phyloP scores from a whole-genome alignment of 2,329 filamentous ascomycete genomes.

The Geosmithia morbida region DNA sequence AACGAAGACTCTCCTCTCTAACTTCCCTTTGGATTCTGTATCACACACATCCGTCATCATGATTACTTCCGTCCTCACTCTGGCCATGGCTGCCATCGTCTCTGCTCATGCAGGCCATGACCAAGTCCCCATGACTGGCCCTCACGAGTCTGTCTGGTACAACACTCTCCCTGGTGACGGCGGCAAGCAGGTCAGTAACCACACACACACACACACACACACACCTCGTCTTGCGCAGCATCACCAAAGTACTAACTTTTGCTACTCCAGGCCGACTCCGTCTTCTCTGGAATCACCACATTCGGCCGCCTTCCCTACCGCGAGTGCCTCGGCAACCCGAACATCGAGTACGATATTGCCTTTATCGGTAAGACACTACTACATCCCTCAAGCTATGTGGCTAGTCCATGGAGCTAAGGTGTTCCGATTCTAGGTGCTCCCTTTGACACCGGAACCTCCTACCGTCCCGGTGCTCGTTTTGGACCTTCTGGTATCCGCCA shows the following conservation, averaged over 20 bases:
- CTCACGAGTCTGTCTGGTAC: constrained; percentile 67
- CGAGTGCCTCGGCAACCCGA: constrained; percentile 56
- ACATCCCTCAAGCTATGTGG: background rate
- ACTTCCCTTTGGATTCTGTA: background rate
- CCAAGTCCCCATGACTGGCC: constrained; percentile 50
- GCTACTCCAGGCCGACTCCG: constrained; percentile 55
- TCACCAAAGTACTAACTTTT: constrained; percentile 49
- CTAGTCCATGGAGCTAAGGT: background rate
- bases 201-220: too few species aligned
- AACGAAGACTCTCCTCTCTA: background rate
- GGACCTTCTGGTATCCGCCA: constrained; percentile 76
- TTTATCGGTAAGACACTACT: constrained; percentile 52
- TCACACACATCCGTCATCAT: background rate
- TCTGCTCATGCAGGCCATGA: constrained; percentile 45
- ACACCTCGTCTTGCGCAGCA: background rate
- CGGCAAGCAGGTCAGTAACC: constrained; percentile 53
- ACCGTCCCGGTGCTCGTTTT: constrained; percentile 71
- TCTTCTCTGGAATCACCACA: constrained; percentile 79
- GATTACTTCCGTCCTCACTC: constrained; percentile 10
- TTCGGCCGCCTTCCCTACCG: constrained; percentile 69
- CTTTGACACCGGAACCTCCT: constrained; percentile 77
- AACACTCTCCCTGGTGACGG: constrained; percentile 72
- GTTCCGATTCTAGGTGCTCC: constrained; percentile 45
- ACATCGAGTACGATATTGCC: constrained; percentile 68
- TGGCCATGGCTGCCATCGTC: constrained; percentile 32